phyloP scores from a whole-genome alignment of 2,329 filamentous ascomycete genomes.

The Alternaria burnsii region DNA sequence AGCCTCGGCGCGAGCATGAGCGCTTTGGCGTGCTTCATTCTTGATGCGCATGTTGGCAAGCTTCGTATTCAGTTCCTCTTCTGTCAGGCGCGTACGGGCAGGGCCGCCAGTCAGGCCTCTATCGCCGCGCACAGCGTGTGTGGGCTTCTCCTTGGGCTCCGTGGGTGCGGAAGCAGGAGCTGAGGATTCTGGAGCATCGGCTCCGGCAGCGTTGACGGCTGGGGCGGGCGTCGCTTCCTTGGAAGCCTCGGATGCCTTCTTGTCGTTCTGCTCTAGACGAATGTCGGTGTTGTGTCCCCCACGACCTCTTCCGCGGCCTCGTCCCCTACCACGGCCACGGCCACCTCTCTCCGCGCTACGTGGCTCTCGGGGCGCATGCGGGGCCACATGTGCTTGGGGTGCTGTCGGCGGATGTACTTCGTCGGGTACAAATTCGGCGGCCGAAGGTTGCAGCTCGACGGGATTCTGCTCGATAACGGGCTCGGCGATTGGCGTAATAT shows the following conservation, averaged over 20 bases:
- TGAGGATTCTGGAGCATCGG: conserved; percentile 22
- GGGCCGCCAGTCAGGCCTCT: conserved; percentile 45
- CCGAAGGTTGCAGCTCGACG: conserved; percentile 27
- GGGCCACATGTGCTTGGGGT: conserved; percentile 32
- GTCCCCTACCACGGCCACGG: conserved; percentile 38
- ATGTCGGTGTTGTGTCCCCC: conserved; percentile 25
- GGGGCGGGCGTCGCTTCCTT: conserved; percentile 32
- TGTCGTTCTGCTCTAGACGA: conserved; percentile 22
- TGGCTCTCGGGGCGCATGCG: conserved; percentile 38
- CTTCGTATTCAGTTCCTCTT: conserved; percentile 68
- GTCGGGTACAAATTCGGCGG: conserved; percentile 32
- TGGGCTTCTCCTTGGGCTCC: conserved; percentile 33
- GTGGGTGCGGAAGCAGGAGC: conserved; percentile 27
- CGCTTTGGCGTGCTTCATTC: conserved; percentile 66
- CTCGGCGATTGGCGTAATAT: conserved; percentile 58
- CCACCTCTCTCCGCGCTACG: conserved; percentile 39
- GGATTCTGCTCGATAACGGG: conserved; percentile 50
- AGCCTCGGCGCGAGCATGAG: conserved; percentile 72
- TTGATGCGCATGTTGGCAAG: conserved; percentile 69
- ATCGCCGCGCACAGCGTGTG: conserved; percentile 46
- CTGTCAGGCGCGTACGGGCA: conserved; percentile 60
- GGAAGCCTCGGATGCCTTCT: conserved; percentile 27
- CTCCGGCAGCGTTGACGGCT: conserved; percentile 14
- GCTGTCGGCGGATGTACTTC: conserved; percentile 26
- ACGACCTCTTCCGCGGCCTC: conserved; percentile 35